Evolutionary conservation across 768 basidiomycete species (phyloP), one percentile per base, ranked within the genome.

Genomic region (Sutorius australiensis): DNA sequence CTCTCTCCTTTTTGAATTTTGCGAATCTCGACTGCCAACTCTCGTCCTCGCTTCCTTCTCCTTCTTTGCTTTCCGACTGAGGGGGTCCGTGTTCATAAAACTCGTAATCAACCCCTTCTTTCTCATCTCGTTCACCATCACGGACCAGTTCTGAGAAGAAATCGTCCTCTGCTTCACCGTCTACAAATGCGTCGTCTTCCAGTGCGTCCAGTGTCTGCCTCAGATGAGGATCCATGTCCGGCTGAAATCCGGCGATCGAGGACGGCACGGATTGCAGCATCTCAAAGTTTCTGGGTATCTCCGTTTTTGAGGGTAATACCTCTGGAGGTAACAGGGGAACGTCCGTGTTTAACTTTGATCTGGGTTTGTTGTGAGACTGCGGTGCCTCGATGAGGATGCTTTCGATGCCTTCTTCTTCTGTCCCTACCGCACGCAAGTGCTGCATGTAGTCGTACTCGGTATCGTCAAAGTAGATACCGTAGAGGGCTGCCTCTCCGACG

Each of bases 361-460:
- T 56, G 21, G 61, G 50, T 47, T 73, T 73, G 52, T 55, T 61
- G 57, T 75, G 75, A 5, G 74, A 66, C 14, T 72, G 62, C 2
- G 86, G 83, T n/a, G 89, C 88, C 59, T 92, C 89, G 46, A 97
- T 74, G 53, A 95, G 77, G 47, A 91, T 73, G 53, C 84, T 87
- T 36, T 93, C 92, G 8, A 89, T 83, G 11, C 89, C 89, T 40
- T 86, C 89, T 65, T 91, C 89, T 52, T 86, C 80, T 12, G 80
- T 63, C 4, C 91, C 92, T 46, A 91, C 82, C 2, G 80, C 61
- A 12, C 92, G 86, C 40, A 99, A 81, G 72, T 99, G 97, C 68
- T 95, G 88, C 90, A 98, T 93, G 75, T 99, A 99, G 71, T 99
- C 91, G 75, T 99, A 99, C 54, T 93, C 81, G 6, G 91, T 87